Evolutionary conservation across 371 early-diverging fungal species (phyloP).

Genomic region (Mortierella sp.): DNA sequence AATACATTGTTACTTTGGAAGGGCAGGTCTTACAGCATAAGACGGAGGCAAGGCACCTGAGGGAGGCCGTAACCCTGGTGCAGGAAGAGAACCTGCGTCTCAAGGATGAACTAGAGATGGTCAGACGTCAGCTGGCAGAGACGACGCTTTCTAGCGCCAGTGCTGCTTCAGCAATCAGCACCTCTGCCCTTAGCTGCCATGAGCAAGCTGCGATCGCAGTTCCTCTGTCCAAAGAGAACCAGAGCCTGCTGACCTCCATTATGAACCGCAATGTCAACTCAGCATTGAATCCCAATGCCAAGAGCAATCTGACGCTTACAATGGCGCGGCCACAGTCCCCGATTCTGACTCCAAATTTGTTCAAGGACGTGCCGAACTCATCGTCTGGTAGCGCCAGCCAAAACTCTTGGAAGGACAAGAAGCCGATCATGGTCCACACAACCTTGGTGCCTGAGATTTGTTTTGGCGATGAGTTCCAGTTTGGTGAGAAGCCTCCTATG

Average conservation of each 20-base stretch:
- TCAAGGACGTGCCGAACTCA: conserved; percentile 50
- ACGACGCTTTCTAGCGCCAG: conserved; percentile 3
- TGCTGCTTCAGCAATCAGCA: not conserved
- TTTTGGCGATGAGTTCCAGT: conserved; percentile 21
- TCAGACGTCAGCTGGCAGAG: conserved; percentile 20
- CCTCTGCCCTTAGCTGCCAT: not conserved
- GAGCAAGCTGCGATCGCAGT: conserved; percentile 1
- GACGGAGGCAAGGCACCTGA: conserved; percentile 37
- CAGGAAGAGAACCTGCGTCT: conserved; percentile 46
- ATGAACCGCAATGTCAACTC: conserved; percentile 15
- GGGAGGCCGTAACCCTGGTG: conserved; percentile 37
- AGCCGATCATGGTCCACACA: conserved; percentile 28
- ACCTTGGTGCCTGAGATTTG: conserved; percentile 35
- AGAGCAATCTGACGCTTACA: conserved; percentile 20
- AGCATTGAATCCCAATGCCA: conserved; percentile 21
- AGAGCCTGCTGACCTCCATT: conserved; percentile 32
- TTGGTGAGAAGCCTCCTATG: conserved; percentile 14
- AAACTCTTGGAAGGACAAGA: conserved; percentile 40
- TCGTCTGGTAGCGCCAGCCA: conserved; percentile 14
- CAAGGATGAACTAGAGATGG: conserved; percentile 33
- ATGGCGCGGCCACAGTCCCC: conserved; percentile 32
- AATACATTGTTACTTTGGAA: conserved; percentile 85
- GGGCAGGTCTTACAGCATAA: conserved; percentile 80
- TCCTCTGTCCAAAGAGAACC: conserved; percentile 25
- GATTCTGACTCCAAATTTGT: conserved; percentile 18